Evolutionary conservation across 257 asterid genomes (phyloP).

Genomic region (Coffea eugenioides): DNA sequence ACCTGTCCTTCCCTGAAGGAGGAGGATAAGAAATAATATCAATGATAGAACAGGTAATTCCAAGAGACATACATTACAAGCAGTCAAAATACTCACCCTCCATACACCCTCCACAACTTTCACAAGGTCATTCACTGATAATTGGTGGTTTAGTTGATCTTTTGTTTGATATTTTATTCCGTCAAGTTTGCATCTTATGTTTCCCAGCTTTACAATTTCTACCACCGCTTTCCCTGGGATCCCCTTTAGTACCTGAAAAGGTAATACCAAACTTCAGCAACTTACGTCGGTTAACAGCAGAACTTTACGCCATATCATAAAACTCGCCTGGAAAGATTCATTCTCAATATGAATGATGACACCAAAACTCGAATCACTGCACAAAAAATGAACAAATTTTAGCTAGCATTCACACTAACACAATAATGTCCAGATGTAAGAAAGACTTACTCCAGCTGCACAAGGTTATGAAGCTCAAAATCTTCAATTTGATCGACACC

Average conservation of each 20-base stretch:
- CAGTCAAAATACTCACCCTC: conserved; percentile 45
- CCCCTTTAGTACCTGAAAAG: conserved; percentile 84
- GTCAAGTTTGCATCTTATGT: conserved; percentile 78
- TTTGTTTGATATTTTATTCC: conserved; percentile 50
- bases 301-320: conserved; percentile 7
- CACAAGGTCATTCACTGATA: conserved; percentile 84
- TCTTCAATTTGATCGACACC: conserved; percentile 86
- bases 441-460: conserved; percentile 64
- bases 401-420: background rate
- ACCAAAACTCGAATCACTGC: conserved; percentile 92
- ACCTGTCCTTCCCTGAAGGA: conserved; percentile 80
- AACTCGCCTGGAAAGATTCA: conserved; percentile 85
- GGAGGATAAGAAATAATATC: conserved; percentile 9
- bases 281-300: background rate
- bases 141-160: conserved; percentile 54
- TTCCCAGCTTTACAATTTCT: conserved; percentile 80
- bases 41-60: conserved; percentile 12
- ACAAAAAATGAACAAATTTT: conserved; percentile 4
- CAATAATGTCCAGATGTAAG: conserved; percentile 9
- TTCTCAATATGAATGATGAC: conserved; percentile 92
- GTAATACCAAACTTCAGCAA: conserved; percentile 6
- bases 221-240: conserved; percentile 90
- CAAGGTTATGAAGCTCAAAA: conserved; percentile 95
- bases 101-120: conserved; percentile 93
- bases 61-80: conserved; percentile 4